Base-by-base conservation (phyloP, 2,329 filamentous ascomycete species). In the Cladosporium sp. region DNA sequence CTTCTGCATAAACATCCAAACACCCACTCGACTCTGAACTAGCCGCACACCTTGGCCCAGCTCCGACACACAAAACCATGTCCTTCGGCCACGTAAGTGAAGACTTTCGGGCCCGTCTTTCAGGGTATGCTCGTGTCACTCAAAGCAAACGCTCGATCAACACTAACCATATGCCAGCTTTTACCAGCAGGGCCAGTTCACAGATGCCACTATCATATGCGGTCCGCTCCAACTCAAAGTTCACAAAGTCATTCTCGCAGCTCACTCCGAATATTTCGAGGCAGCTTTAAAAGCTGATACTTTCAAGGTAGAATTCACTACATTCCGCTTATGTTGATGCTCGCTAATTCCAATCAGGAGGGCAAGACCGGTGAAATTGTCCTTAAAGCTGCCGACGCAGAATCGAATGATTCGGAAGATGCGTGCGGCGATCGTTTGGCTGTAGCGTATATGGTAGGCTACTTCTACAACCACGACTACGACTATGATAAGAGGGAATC, bases 121-220 rank as follows among this genome's bases (percentile, higher is more conserved):
- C n/a, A n/a, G n/a, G n/a, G n/a, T n/a, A n/a, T n/a, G n/a, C n/a
- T n/a, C n/a, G n/a, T n/a, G n/a, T n/a, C n/a, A n/a, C n/a, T n/a
- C n/a, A n/a, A n/a, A n/a, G n/a, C n/a, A n/a, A 27, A 5, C 22
- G 22, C 22, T 27, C 22, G 22, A 27, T 9, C 22, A 27, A 27
- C 9, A 9, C 22, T 27, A 27, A 27, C 9, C 5, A 27, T 27
- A 9, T 9, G 22, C 4, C 22, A 27, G 22, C 22, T 9, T 27
- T 9, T 35, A 35, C 22, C 12, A 47, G 9, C 39, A 15, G 19
- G 47, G 43, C 5, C 47, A 55, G 32, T 69, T 69, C 54, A 68
- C 67, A 52, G 70, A 74, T 61, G 66, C 73, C 58, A 70, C 66
- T 43, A 67, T 73, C 55, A 58, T 62, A 36, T 72, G 66, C 59